Evolutionary conservation across 306 rosid species (phyloP), one percentile per base, ranked within the genome.

Genomic region (Ormosia semicastrata): DNA sequence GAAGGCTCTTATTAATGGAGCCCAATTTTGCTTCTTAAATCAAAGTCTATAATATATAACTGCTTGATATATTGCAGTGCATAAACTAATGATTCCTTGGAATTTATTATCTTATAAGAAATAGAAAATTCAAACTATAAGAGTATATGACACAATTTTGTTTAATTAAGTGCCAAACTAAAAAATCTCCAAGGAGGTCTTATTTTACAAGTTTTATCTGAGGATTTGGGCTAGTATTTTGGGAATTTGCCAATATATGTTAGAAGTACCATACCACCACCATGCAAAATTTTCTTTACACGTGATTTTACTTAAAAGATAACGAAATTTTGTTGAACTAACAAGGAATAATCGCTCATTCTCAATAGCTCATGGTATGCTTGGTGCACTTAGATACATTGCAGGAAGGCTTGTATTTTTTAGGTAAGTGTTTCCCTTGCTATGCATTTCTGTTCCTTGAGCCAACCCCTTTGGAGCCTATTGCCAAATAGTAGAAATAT

Each of bases 211-310:
- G 58, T 59, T 6, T 71, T 24, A 15, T 59, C 43, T 59, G n/a
- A n/a, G n/a, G n/a, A n/a, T n/a, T n/a, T n/a, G n/a, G n/a, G n/a
- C n/a, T n/a, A n/a, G n/a, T n/a, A n/a, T n/a, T n/a, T n/a, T n/a
- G n/a, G n/a, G n/a, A n/a, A n/a, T n/a, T 89, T 82, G 5, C 91
- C 91, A 6, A 62, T 6, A 3, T 79, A 54, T 0, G 90, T 77
- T 3, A 89, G 85, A 12, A n/a, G n/a, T n/a, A 86, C 66, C 91
- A 91, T 82, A 0, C 66, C 13, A 3, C 92, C 92, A 5, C 87
- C 89, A 3, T 2, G 52, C 9, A 89, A 83, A 14, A 91, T 34
- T 75, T 89, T 92, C 44, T 83, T 33, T 0, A 85, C 82, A 13
- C 94, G 89, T 75, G 40, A 77, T 8, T 46, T 76, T 7, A 91